A percentile compares a stretch with the other conserved stretches of the same genome.
These are phyloP conservation scores for Plasmodium reichenowi DNA, from an alignment of 169 alveolate species.

Conservation along the genomic window DNA sequence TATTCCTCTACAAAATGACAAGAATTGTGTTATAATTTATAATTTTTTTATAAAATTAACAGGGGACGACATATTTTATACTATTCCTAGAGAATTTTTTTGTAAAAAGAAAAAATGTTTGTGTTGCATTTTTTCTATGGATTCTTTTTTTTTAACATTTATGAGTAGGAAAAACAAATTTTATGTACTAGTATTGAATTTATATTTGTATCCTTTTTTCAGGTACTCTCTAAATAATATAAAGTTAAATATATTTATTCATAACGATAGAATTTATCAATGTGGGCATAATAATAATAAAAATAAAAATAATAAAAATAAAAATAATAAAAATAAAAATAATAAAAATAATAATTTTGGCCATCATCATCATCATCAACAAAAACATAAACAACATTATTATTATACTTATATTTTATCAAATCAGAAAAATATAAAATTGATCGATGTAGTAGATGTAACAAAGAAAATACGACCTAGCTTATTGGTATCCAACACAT, in stretches of 20 bases:
- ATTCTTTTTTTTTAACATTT: slow-evolving; percentile 1
- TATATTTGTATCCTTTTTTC: neutral
- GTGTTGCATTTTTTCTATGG: neutral
- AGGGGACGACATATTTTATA: neutral
- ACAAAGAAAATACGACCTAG: too few relatives aligned
- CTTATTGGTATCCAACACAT: too few relatives aligned
- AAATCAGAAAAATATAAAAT: too few relatives aligned
- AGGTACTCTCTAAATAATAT: neutral
- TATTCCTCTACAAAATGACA: neutral
- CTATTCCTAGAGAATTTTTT: slow-evolving; percentile 2
- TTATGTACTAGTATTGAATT: neutral
- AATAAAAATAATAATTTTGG: too few relatives aligned
- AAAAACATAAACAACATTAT: too few relatives aligned
- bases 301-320: too few relatives aligned
- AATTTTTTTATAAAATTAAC: slow-evolving; percentile 2
- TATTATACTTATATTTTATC: too few relatives aligned
- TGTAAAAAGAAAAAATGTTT: slow-evolving; percentile 2
- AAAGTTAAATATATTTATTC: neutral
- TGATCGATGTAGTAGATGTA: too few relatives aligned
- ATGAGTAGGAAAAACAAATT: neutral
- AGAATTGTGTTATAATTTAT: neutral
- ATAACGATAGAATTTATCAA: neutral
- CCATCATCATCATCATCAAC: too few relatives aligned
- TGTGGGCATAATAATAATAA: neutral
- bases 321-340: too few relatives aligned